Conservation (phyloP, 805 yeast species). For the Myxozyma kluyveri region DNA sequence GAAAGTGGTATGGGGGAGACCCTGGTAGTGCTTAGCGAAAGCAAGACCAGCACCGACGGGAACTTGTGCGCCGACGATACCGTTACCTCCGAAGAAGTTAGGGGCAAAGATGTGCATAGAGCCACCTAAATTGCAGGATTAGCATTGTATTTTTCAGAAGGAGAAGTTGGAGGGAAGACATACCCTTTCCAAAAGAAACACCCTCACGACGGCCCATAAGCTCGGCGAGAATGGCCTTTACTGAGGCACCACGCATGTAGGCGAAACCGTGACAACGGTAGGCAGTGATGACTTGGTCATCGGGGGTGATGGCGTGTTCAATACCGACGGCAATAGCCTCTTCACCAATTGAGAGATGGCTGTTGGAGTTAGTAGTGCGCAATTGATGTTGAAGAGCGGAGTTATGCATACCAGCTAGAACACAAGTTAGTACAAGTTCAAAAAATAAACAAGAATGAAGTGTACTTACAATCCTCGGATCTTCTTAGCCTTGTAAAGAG, state of each 20-base stretch:
- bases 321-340: conserved; percentile 99
- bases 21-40: conserved; percentile 94
- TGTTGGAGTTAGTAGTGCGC: conserved; percentile 1
- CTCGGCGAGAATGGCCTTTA: conserved; percentile 87
- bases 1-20: conserved; percentile 75
- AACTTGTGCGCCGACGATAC: conserved; percentile 99
- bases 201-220: conserved; percentile 95
- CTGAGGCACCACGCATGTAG: conserved; percentile 91
- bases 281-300: conserved; percentile 91
- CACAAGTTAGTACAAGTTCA: not conserved
- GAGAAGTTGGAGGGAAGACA: not conserved
- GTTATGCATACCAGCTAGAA: not conserved
- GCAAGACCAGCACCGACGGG: conserved; percentile 98
- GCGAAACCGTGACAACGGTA: conserved; percentile 99
- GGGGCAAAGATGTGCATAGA: conserved; percentile 98
- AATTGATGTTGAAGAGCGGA: too few species aligned
- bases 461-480: conserved; percentile 83
- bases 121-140: conserved; percentile 53
- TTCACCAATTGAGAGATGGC: conserved; percentile 97
- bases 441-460: not conserved
- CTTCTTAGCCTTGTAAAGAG: conserved; percentile 95
- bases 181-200: conserved; percentile 87
- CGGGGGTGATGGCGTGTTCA: conserved; percentile 82
- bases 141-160: not conserved
- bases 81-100: conserved; percentile 98